Evolutionary conservation across 257 asterid genomes (phyloP).

Genomic region (Lycium ferocissimum): DNA sequence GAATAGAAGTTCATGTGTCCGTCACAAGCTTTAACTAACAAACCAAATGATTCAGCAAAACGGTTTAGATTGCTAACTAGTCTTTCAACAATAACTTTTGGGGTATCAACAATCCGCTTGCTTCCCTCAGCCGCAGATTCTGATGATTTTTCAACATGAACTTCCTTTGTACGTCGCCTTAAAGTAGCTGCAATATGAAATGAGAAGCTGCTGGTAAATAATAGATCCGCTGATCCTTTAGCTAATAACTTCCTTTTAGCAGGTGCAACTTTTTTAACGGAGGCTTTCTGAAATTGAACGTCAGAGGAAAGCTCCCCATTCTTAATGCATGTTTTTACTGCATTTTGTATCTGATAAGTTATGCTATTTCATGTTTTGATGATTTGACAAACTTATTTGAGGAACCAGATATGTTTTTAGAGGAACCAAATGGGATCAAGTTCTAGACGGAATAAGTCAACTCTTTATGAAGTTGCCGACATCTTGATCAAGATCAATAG

Average conservation of each 20-base stretch:
- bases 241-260: constrained; percentile 74
- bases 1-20: constrained; percentile 87
- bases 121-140: constrained; percentile 40
- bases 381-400: too few species aligned
- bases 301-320: constrained; percentile 50
- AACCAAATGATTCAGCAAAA: constrained; percentile 54
- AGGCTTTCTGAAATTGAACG: constrained; percentile 70
- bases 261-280: constrained; percentile 63
- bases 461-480: too few species aligned
- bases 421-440: too few species aligned
- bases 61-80: constrained; percentile 52
- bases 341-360: constrained; percentile 47
- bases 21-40: constrained; percentile 74
- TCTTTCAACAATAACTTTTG: constrained; percentile 65
- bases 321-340: constrained; percentile 50
- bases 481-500: too few species aligned
- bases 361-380: too few species aligned
- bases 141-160: constrained; percentile 35
- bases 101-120: constrained; percentile 49
- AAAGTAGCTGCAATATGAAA: constrained; percentile 76
- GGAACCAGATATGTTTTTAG: too few species aligned
- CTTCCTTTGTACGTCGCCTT: constrained; percentile 52
- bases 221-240: constrained; percentile 62
- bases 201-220: constrained; percentile 67
- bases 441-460: too few species aligned